Conservation (phyloP, 139 green algal species). For the Ulvella scutata region DNA sequence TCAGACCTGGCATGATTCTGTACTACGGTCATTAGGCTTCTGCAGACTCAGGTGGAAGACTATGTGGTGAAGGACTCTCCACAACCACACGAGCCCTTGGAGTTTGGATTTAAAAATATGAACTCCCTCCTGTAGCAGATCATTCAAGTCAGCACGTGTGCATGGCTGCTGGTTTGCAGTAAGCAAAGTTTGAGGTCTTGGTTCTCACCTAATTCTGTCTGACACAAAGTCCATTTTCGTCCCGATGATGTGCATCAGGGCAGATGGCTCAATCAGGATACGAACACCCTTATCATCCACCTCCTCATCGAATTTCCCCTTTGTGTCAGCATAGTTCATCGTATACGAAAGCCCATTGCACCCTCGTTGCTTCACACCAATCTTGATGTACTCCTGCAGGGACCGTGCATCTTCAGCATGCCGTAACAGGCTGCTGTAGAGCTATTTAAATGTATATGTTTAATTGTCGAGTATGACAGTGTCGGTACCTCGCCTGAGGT, state of each 20-base stretch:
- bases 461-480: background rate
- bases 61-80: conserved; percentile 81
- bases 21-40: background rate
- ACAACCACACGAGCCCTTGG: conserved; percentile 82
- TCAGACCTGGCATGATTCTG: background rate
- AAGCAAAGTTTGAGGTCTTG: background rate
- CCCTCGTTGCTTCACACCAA: conserved; percentile 82
- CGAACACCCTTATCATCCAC: conserved; percentile 81
- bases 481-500: no score
- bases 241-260: conserved; percentile 94
- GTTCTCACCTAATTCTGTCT: conserved; percentile 59
- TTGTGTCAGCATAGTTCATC: conserved; percentile 85
- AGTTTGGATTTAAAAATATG: conserved; percentile 89
- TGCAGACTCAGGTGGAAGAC: background rate
- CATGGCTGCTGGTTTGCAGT: no score
- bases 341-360: conserved; percentile 97
- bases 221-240: conserved; percentile 91
- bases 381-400: conserved; percentile 75
- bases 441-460: background rate
- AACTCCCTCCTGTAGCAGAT: conserved; percentile 60
- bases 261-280: conserved; percentile 84
- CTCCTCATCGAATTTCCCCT: conserved; percentile 89
- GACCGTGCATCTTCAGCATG: no score
- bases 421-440: background rate
- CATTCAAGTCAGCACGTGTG: no score